These are phyloP conservation scores for Yamadazyma phyllophila DNA, from an alignment of 805 yeast genomes.

Conservation along the genomic window DNA sequence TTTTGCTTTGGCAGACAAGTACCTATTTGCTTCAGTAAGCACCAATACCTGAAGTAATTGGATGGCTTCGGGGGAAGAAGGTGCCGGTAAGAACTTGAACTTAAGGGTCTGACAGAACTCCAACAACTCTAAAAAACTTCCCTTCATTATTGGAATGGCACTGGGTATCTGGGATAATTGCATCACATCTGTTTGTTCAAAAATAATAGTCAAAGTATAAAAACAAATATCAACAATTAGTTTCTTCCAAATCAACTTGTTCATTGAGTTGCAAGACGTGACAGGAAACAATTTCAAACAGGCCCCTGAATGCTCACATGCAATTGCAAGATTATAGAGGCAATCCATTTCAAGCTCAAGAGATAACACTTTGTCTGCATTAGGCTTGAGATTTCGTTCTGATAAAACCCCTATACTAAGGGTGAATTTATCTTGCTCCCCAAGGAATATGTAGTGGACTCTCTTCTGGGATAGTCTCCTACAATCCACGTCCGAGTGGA, in stretches of 20 bases:
- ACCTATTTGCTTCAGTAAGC: slow-evolving; percentile 12
- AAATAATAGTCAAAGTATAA: slow-evolving; percentile 17
- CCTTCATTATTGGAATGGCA: slow-evolving; percentile 16
- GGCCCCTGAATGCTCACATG: background rate
- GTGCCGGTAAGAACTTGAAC: slow-evolving; percentile 9
- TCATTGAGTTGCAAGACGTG: slow-evolving; percentile 2
- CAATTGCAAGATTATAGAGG: background rate
- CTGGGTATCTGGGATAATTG: slow-evolving; percentile 5
- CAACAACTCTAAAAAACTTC: slow-evolving; percentile 15
- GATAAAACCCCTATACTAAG: slow-evolving; percentile 8
- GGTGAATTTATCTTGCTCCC: background rate
- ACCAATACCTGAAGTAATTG: slow-evolving; percentile 14
- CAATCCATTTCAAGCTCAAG: background rate
- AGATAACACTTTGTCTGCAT: background rate
- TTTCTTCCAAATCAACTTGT: slow-evolving; percentile 13
- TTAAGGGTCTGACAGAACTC: slow-evolving; percentile 8
- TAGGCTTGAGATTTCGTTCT: slow-evolving; percentile 1
- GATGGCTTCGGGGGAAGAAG: slow-evolving; percentile 10
- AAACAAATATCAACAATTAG: slow-evolving; percentile 14
- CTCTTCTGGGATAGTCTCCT: slow-evolving; percentile 10
- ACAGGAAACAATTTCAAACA: background rate
- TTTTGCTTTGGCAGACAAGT: slow-evolving; percentile 1
- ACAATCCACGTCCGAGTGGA: slow-evolving; percentile 17
- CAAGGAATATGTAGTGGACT: slow-evolving; percentile 11
- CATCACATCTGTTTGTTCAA: slow-evolving; percentile 18